Evolutionary conservation across 768 basidiomycete species (phyloP).

Genomic region (Rhizopogon vesiculosus): DNA sequence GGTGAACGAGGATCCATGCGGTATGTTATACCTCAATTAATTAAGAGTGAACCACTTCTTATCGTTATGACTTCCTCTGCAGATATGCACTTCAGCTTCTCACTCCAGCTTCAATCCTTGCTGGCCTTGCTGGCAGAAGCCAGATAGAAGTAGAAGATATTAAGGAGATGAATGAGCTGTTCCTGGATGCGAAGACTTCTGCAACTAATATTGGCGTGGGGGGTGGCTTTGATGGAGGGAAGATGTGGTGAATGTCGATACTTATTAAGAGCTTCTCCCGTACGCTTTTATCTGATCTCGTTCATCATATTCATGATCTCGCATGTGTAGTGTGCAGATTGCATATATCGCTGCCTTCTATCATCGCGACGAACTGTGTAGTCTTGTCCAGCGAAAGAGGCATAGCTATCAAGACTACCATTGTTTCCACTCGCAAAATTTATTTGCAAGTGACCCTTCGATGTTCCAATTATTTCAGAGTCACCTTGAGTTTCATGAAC

Average conservation of each 20-base stretch:
- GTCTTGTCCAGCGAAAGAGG: too few relatives aligned
- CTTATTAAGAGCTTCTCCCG: not conserved
- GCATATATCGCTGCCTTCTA: not conserved
- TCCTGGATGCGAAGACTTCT: constrained; percentile 88
- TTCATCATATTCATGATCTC: not conserved
- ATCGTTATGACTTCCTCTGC: not conserved
- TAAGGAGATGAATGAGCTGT: constrained; percentile 89
- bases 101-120: constrained; percentile 86
- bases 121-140: constrained; percentile 66
- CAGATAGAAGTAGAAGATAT: constrained; percentile 89
- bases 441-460: too few relatives aligned
- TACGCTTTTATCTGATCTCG: not conserved
- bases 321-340: constrained; percentile 1
- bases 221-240: constrained; percentile 29
- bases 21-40: constrained; percentile 33
- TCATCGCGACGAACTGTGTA: too few relatives aligned
- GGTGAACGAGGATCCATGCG: constrained; percentile 80
- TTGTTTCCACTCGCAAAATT: too few relatives aligned
- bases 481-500: too few relatives aligned
- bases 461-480: too few relatives aligned
- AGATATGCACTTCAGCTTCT: constrained; percentile 91
- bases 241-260: constrained; percentile 17
- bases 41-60: constrained; percentile 4
- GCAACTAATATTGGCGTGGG: constrained; percentile 48
- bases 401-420: too few relatives aligned